A percentile compares a stretch with the other conserved stretches of the same genome.
These are phyloP conservation scores for Debaryomyces nepalensis DNA, from an alignment of 1,139 yeast species.

Conservation along the genomic window DNA sequence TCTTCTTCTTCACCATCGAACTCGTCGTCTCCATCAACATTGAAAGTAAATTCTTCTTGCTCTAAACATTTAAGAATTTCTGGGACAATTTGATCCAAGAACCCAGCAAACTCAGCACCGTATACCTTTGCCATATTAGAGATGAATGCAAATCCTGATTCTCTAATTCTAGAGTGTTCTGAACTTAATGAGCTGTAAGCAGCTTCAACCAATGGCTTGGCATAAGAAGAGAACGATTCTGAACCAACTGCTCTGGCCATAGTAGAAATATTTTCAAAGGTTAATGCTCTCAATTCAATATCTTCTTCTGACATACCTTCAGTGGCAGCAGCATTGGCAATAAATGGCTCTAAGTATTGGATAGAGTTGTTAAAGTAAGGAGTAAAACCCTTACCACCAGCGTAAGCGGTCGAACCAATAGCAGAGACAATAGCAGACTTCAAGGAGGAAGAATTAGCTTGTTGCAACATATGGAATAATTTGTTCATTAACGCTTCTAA, in stretches of 20 bases:
- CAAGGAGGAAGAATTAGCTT: conserved; percentile 67
- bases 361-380: conserved; percentile 88
- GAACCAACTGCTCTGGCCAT: conserved; percentile 98
- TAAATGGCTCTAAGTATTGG: conserved; percentile 78
- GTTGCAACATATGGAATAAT: conserved; percentile 78
- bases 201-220: conserved; percentile 87
- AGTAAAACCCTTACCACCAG: conserved; percentile 84
- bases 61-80: conserved; percentile 82
- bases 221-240: conserved; percentile 80
- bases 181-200: conserved; percentile 81
- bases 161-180: conserved; percentile 85
- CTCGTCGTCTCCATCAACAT: conserved; percentile 43
- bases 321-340: conserved; percentile 61
- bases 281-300: conserved; percentile 84
- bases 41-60: conserved; percentile 75
- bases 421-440: conserved; percentile 93
- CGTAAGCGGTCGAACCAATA: conserved; percentile 95
- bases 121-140: conserved; percentile 94
- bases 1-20: conserved; percentile 51
- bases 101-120: conserved; percentile 86
- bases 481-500: conserved; percentile 90
- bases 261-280: conserved; percentile 91
- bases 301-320: conserved; percentile 81
- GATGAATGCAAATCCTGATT: conserved; percentile 93
- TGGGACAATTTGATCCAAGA: conserved; percentile 81